phyloP scores from a whole-genome alignment of 148 eudicot species.

The Fagopyrum homotropicum region DNA sequence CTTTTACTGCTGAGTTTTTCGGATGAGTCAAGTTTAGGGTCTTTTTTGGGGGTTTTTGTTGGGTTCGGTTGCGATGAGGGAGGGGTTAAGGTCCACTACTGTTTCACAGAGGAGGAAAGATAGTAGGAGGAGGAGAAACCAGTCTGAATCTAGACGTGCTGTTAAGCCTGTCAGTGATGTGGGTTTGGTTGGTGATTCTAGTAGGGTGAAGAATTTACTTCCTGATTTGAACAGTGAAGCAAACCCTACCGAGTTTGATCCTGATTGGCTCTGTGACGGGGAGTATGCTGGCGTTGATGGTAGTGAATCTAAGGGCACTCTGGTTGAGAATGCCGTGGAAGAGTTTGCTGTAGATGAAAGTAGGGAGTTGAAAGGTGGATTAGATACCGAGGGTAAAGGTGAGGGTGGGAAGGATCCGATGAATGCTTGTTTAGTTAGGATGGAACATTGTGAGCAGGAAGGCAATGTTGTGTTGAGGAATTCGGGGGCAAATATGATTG shows the following conservation, averaged over 20 bases:
- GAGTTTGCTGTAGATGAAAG: neutral
- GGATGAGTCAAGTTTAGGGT: neutral
- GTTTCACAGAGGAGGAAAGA: constrained; percentile 1
- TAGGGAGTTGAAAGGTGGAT: neutral
- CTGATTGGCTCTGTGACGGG: neutral
- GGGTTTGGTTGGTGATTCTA: constrained; percentile 8
- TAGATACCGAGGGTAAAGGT: neutral
- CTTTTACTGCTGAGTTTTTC: constrained; percentile 1
- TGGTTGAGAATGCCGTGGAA: neutral
- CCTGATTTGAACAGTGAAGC: neutral
- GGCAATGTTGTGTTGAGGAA: neutral
- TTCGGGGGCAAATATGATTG: neutral
- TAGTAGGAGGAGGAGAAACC: constrained; percentile 12
- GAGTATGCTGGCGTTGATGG: constrained; percentile 3
- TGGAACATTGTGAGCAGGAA: neutral
- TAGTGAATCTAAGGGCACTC: neutral
- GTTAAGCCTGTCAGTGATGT: neutral
- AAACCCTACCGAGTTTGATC: neutral
- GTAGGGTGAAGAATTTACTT: constrained; percentile 12
- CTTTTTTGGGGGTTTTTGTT: constrained; percentile 14
- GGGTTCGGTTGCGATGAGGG: constrained; percentile 32
- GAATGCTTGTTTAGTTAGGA: neutral
- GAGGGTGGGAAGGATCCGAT: constrained; percentile 6
- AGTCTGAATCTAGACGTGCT: constrained; percentile 14
- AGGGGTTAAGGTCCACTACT: constrained; percentile 41